phyloP scores from a whole-genome alignment of 345 rosid genomes.

The Citrus maxima region DNA sequence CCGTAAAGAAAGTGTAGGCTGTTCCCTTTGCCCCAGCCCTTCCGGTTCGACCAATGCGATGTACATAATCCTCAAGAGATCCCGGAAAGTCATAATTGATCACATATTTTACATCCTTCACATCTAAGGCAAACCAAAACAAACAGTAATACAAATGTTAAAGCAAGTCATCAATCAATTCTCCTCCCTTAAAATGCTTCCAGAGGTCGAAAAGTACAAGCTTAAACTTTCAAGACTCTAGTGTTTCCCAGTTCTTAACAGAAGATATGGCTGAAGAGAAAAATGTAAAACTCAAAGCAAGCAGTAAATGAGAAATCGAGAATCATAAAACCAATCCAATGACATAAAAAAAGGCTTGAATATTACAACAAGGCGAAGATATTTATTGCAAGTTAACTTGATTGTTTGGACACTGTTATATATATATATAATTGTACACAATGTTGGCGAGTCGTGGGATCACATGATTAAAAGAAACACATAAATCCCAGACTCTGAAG shows the following conservation, averaged over 20 bases:
- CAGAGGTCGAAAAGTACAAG: not conserved
- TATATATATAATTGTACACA: not conserved
- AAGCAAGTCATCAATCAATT: not conserved
- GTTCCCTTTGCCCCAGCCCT: slow-evolving; percentile 99
- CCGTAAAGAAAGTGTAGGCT: slow-evolving; percentile 95
- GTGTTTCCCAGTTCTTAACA: not conserved
- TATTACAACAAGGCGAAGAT: not conserved
- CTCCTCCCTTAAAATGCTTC: not conserved
- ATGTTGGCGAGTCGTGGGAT: not conserved
- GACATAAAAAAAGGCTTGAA: too few species aligned
- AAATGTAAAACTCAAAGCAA: not conserved
- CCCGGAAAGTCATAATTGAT: slow-evolving; percentile 99
- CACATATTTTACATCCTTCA: slow-evolving; percentile 93
- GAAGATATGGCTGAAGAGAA: not conserved
- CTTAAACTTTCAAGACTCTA: not conserved
- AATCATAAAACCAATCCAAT: not conserved
- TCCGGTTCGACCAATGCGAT: slow-evolving; percentile 96
- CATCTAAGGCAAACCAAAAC: slow-evolving; percentile 56
- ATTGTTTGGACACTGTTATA: not conserved
- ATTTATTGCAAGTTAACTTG: not conserved
- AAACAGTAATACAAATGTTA: not conserved
- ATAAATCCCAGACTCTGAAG: not conserved
- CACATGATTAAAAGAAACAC: not conserved
- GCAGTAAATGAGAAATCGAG: not conserved
- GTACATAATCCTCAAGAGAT: slow-evolving; percentile 97